Conservation (phyloP, 345 rosid species). For the Aquilaria sinensis region DNA sequence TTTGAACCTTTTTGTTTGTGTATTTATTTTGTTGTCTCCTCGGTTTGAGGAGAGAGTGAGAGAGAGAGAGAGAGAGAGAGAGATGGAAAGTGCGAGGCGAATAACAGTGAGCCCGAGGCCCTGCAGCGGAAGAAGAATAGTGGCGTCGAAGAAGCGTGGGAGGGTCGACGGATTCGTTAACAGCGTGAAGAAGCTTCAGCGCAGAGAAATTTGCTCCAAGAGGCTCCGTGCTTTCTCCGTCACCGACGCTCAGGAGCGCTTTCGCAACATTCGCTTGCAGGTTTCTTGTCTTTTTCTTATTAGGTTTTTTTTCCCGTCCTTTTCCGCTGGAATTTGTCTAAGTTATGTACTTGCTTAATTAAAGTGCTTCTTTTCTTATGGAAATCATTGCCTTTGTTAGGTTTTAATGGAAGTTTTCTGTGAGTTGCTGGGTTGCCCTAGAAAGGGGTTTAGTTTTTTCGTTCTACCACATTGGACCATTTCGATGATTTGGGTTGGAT, state of each 20-base stretch:
- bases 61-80: conserved; percentile 1
- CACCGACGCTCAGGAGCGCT: conserved; percentile 76
- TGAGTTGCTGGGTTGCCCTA: too few relatives aligned
- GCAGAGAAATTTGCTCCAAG: conserved; percentile 73
- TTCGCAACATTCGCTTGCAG: conserved; percentile 80
- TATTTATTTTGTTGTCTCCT: background rate
- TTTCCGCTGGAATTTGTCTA: background rate
- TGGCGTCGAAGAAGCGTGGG: conserved; percentile 47
- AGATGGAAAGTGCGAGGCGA: conserved; percentile 40
- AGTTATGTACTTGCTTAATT: background rate
- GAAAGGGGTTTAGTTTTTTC: too few relatives aligned
- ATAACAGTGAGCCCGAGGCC: conserved; percentile 53
- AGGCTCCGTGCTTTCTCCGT: conserved; percentile 71
- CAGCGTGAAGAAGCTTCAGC: conserved; percentile 80
- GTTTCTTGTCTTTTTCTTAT: conserved; percentile 19
- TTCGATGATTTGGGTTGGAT: too few relatives aligned
- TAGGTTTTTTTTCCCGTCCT: background rate
- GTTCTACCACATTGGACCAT: too few relatives aligned
- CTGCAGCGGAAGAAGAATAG: conserved; percentile 47
- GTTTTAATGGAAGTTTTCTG: too few relatives aligned
- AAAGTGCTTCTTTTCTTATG: too few relatives aligned
- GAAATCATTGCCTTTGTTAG: too few relatives aligned
- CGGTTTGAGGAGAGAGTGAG: conserved; percentile 1
- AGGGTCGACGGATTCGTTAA: conserved; percentile 54
- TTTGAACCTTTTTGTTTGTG: too few relatives aligned